A percentile compares a stretch with the other conserved stretches of the same genome.
phyloP scores from a whole-genome alignment of 768 basidiomycete species.

The Termitomyces sp. region DNA sequence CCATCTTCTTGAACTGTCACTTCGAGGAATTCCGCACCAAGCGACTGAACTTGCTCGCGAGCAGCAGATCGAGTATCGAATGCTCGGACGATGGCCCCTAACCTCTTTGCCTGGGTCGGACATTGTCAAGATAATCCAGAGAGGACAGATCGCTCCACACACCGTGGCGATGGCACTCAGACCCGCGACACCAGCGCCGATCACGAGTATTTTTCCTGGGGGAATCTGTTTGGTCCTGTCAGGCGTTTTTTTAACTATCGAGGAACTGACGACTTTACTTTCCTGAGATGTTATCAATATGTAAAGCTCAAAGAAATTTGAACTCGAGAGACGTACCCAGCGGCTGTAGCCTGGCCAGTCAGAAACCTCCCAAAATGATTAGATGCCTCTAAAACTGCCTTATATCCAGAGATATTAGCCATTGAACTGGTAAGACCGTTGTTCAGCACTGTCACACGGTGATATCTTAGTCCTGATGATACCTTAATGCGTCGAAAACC shows the following conservation, averaged over 20 bases:
- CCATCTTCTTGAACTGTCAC: conserved; percentile 80
- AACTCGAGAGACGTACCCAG: conserved; percentile 57
- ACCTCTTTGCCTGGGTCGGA: conserved; percentile 57
- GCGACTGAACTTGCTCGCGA: conserved; percentile 85
- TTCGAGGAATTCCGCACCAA: conserved; percentile 89
- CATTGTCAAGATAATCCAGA: neutral
- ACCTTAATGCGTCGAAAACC: conserved; percentile 88
- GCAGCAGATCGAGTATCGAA: conserved; percentile 86
- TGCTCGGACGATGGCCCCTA: conserved; percentile 86
- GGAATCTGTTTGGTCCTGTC: conserved; percentile 52
- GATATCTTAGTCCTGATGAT: conserved; percentile 10
- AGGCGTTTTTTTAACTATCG: neutral
- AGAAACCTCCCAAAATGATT: conserved; percentile 88
- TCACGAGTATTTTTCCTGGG: conserved; percentile 83
- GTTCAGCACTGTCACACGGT: neutral
- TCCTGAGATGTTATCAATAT: conserved; percentile 18
- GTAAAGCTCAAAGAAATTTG: neutral
- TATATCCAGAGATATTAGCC: conserved; percentile 94
- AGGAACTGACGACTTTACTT: conserved; percentile 19
- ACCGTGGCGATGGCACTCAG: conserved; percentile 86
- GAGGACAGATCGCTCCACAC: conserved; percentile 10
- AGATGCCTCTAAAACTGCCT: conserved; percentile 87
- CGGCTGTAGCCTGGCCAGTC: conserved; percentile 89
- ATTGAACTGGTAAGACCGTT: conserved; percentile 58
- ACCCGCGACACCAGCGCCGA: conserved; percentile 88